Evolutionary conservation across 768 basidiomycete genomes (phyloP).

Genomic region (Cyathus striatus): DNA sequence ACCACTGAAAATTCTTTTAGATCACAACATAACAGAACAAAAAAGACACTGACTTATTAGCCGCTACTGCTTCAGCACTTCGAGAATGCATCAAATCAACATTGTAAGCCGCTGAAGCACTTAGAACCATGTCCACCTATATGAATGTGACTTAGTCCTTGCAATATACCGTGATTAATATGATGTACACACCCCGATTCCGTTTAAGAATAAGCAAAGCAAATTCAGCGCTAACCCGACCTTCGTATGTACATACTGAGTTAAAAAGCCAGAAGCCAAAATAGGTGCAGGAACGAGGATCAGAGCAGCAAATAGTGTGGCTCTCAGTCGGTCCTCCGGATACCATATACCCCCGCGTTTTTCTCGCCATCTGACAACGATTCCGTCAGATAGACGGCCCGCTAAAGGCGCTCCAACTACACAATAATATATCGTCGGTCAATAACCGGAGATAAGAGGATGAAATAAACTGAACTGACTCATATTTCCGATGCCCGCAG

Average conservation of each 20-base stretch:
- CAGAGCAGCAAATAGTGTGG: constrained; percentile 37
- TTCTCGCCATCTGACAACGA: constrained; percentile 43
- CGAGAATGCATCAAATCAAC: constrained; percentile 56
- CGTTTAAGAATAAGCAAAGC: constrained; percentile 56
- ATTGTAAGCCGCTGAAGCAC: constrained; percentile 49
- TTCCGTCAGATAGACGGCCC: constrained; percentile 52
- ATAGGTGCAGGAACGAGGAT: constrained; percentile 51
- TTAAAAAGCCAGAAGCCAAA: constrained; percentile 42
- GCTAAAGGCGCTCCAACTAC: constrained; percentile 45
- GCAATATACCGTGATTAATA: neutral
- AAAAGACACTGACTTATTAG: constrained; percentile 37
- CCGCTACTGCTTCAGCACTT: constrained; percentile 61
- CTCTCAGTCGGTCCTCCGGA: constrained; percentile 65
- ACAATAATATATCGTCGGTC: neutral
- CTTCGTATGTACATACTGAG: constrained; percentile 41
- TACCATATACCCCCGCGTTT: constrained; percentile 52
- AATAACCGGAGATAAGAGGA: neutral
- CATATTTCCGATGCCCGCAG: constrained; percentile 54
- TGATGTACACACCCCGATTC: constrained; percentile 47
- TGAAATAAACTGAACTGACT: constrained; percentile 27
- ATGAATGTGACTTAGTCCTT: neutral
- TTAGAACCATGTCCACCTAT: constrained; percentile 53
- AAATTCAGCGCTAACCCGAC: constrained; percentile 47
- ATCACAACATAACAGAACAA: neutral
- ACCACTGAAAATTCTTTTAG: constrained; percentile 26